phyloP scores from a whole-genome alignment of 805 yeast genomes.

The Starmerella apis region DNA sequence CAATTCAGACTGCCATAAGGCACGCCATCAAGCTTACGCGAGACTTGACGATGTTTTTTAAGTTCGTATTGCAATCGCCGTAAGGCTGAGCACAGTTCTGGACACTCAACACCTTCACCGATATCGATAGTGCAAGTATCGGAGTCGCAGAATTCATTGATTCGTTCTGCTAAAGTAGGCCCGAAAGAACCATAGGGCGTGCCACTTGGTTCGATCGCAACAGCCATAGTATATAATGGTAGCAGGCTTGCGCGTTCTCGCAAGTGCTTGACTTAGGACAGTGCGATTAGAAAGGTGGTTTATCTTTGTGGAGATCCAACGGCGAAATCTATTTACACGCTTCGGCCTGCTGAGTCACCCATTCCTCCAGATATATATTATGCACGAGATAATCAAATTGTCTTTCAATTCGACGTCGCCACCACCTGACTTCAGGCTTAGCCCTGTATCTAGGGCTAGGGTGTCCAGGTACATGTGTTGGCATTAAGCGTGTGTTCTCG shows the following conservation, averaged over 20 bases:
- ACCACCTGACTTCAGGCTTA: not conserved
- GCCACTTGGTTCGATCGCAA: not conserved
- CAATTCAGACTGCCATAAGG: conserved; percentile 16
- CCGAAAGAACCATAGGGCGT: conserved; percentile 29
- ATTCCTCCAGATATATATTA: too few relatives aligned
- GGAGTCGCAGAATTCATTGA: conserved; percentile 24
- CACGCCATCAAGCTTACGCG: not conserved
- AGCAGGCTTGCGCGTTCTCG: not conserved
- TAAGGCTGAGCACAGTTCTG: conserved; percentile 23
- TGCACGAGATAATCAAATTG: conserved; percentile 1
- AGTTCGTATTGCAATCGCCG: conserved; percentile 24
- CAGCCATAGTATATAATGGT: not conserved
- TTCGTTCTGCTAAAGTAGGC: conserved; percentile 21
- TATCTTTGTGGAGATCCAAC: not conserved
- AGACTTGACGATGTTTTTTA: conserved; percentile 9
- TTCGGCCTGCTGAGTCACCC: conserved; percentile 1
- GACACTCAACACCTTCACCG: conserved; percentile 19
- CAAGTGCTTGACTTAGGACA: not conserved
- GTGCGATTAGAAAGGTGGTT: not conserved
- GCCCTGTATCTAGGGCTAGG: not conserved
- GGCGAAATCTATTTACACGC: not conserved
- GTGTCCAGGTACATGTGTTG: too few relatives aligned
- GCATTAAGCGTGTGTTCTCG: too few relatives aligned
- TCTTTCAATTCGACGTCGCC: too few relatives aligned
- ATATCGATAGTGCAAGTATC: conserved; percentile 18